Evolutionary conservation across 345 rosid species (phyloP).

Genomic region (Angophora floribunda): DNA sequence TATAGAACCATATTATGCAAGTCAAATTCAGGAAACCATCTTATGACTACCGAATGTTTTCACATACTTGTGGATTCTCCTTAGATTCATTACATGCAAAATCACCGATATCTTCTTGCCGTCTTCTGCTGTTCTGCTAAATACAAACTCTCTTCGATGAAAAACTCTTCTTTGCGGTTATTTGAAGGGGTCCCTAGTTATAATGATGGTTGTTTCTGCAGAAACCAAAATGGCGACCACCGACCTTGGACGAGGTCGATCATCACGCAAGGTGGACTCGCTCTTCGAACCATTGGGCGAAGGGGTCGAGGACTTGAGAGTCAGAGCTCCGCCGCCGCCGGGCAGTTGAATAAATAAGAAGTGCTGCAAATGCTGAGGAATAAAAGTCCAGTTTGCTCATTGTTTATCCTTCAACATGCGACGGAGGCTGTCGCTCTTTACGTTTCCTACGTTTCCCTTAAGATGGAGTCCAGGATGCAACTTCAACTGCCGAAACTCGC

Average conservation of each 20-base stretch:
- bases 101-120: background rate
- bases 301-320: slow-evolving; percentile 44
- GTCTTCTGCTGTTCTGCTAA: background rate
- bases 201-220: slow-evolving; percentile 16
- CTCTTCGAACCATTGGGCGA: slow-evolving; percentile 50
- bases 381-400: background rate
- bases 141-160: no score
- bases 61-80: background rate
- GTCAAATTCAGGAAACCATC: background rate
- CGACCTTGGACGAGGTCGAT: slow-evolving; percentile 56
- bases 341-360: background rate
- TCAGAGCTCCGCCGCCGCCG: background rate
- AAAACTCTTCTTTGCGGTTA: background rate
- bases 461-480: background rate
- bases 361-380: background rate
- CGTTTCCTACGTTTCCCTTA: background rate
- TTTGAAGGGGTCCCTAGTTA: background rate
- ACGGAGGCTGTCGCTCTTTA: background rate
- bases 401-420: background rate
- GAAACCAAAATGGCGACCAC: slow-evolving; percentile 86
- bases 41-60: background rate
- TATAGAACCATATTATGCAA: background rate
- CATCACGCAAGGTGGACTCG: slow-evolving; percentile 52
- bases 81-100: background rate
- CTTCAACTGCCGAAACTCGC: background rate